phyloP scores from a whole-genome alignment of 192 early-diverging fungal genomes.

The Funneliformis mosseae region DNA sequence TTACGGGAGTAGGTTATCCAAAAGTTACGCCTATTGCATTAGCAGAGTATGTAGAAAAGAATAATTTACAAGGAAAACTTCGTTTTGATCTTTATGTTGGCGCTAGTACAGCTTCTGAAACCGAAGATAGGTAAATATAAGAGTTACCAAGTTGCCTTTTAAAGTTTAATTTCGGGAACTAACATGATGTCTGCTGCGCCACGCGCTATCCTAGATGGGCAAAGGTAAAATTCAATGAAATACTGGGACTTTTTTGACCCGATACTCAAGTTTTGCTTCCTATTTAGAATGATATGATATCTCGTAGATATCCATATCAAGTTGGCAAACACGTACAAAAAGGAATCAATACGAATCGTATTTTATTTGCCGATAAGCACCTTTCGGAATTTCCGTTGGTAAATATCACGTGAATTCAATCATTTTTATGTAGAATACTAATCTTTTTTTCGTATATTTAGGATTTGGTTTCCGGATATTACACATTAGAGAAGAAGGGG shows the following conservation, averaged over 20 bases:
- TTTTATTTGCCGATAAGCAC: conserved; percentile 50
- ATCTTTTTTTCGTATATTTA: neutral
- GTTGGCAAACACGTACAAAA: conserved; percentile 42
- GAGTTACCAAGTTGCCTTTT: neutral
- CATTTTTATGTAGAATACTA: neutral
- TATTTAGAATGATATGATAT: conserved; percentile 39
- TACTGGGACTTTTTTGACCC: neutral
- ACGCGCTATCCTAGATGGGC: conserved; percentile 38
- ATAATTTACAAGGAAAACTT: conserved; percentile 48
- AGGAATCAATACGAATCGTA: conserved; percentile 45
- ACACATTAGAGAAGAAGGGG: conserved; percentile 17
- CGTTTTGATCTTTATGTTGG: conserved; percentile 49
- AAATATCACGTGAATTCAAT: neutral
- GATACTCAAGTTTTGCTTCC: neutral
- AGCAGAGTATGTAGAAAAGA: conserved; percentile 49
- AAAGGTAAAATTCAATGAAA: conserved; percentile 28
- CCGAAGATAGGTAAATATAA: conserved; percentile 32
- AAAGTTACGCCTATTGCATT: conserved; percentile 44
- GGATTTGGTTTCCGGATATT: conserved; percentile 31
- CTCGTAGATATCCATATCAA: conserved; percentile 50
- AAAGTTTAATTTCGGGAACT: neutral
- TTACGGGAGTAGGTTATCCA: conserved; percentile 49
- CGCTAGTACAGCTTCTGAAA: conserved; percentile 41
- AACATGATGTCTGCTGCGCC: neutral
- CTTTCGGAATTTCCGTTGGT: conserved; percentile 49